These are phyloP conservation scores for Salix arbutifolia DNA, from an alignment of 345 rosid species.

Conservation along the genomic window DNA sequence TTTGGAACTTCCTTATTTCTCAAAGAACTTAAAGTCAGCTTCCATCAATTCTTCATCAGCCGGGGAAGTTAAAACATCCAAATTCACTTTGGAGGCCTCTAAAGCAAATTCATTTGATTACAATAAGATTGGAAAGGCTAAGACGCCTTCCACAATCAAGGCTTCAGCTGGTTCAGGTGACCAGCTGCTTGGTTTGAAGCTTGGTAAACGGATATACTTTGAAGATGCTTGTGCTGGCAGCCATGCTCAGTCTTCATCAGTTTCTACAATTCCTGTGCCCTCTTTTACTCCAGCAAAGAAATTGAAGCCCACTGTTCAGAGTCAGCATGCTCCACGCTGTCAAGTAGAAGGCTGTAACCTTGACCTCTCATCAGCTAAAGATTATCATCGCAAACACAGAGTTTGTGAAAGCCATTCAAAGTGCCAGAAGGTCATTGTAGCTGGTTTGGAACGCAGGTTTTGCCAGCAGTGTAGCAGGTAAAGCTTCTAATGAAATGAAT, in stretches of 20 bases:
- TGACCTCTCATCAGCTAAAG: slow-evolving; percentile 76
- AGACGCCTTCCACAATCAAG: slow-evolving; percentile 44
- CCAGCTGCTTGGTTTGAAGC: slow-evolving; percentile 72
- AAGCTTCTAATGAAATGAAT: not conserved
- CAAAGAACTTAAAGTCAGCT: slow-evolving; percentile 65
- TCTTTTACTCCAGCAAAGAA: slow-evolving; percentile 54
- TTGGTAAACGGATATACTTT: slow-evolving; percentile 68
- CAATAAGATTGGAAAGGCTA: slow-evolving; percentile 27
- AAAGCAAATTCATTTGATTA: slow-evolving; percentile 41
- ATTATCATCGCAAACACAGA: slow-evolving; percentile 77
- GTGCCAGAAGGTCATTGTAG: slow-evolving; percentile 66
- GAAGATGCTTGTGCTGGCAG: slow-evolving; percentile 53
- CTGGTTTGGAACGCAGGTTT: slow-evolving; percentile 80
- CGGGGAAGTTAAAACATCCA: slow-evolving; percentile 46
- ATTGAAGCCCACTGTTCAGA: slow-evolving; percentile 52
- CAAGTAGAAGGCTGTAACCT: slow-evolving; percentile 86
- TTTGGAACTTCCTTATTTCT: slow-evolving; percentile 56
- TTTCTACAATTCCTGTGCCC: slow-evolving; percentile 34
- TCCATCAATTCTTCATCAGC: slow-evolving; percentile 61
- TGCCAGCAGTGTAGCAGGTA: slow-evolving; percentile 99
- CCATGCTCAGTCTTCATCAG: slow-evolving; percentile 41
- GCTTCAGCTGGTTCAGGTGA: slow-evolving; percentile 68
- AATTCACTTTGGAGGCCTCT: slow-evolving; percentile 38
- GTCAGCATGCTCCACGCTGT: slow-evolving; percentile 40
- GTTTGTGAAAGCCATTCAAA: slow-evolving; percentile 82